Conservation (phyloP, 345 rosid species). For the Zanthoxylum bungeanum region DNA sequence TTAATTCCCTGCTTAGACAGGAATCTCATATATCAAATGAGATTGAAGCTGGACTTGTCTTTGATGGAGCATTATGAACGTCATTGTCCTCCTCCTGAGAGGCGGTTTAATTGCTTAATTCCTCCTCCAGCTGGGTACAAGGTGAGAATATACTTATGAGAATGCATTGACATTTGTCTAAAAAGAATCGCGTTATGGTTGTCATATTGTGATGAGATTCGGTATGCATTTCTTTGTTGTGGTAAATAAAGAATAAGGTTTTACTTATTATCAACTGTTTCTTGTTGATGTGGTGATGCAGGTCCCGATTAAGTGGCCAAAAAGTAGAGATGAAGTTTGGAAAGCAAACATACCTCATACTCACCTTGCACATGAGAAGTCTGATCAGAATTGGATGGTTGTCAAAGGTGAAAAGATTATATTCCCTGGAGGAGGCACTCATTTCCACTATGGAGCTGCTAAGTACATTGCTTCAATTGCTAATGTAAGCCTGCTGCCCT, state of each 20-base stretch:
- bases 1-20: constrained; percentile 96
- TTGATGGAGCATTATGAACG: constrained; percentile 99
- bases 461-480: constrained; percentile 94
- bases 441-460: constrained; percentile 98
- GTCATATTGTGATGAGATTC: not conserved
- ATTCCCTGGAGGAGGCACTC: constrained; percentile 99
- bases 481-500: constrained; percentile 66
- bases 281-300: constrained; percentile 20
- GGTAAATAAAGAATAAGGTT: too few relatives aligned
- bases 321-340: constrained; percentile 99
- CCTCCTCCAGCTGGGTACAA: constrained; percentile 98
- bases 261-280: not conserved
- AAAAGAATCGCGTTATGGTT: not conserved
- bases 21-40: constrained; percentile 81
- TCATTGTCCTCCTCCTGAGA: constrained; percentile 94
- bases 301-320: constrained; percentile 99
- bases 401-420: constrained; percentile 91
- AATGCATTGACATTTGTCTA: not conserved
- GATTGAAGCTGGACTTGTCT: constrained; percentile 92
- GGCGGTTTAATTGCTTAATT: constrained; percentile 89
- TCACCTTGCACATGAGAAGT: constrained; percentile 96
- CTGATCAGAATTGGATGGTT: constrained; percentile 99
- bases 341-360: constrained; percentile 98
- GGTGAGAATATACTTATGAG: constrained; percentile 33
- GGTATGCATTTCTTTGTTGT: not conserved